These are phyloP conservation scores for Digitaria exilis DNA, from an alignment of 202 grass and related monocot genomes.

Conservation along the genomic window DNA sequence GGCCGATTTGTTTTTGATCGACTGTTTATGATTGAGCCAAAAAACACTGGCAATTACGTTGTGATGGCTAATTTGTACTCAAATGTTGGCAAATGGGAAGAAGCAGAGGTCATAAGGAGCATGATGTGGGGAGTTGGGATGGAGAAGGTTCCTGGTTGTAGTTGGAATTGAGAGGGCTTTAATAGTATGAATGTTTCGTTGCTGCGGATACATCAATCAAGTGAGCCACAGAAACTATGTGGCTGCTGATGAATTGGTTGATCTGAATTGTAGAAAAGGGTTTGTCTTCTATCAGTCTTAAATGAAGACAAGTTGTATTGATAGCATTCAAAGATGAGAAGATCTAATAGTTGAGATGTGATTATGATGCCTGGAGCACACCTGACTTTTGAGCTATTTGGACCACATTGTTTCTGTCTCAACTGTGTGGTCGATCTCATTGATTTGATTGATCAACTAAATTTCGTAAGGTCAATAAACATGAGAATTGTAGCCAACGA, in stretches of 20 bases:
- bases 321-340: conserved; percentile 23
- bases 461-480: neutral
- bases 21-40: conserved; percentile 60
- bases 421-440: conserved; percentile 11
- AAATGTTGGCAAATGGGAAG: conserved; percentile 69
- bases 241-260: conserved; percentile 36
- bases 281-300: conserved; percentile 31
- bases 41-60: conserved; percentile 70
- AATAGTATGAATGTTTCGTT: conserved; percentile 42
- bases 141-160: conserved; percentile 64
- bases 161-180: conserved; percentile 62
- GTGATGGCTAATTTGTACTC: conserved; percentile 80
- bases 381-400: conserved; percentile 25
- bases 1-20: conserved; percentile 50
- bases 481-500: conserved; percentile 21
- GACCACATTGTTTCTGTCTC: conserved; percentile 22
- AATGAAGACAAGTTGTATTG: conserved; percentile 40
- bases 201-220: conserved; percentile 30
- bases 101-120: conserved; percentile 63
- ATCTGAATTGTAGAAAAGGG: conserved; percentile 47
- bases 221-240: conserved; percentile 2
- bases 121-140: conserved; percentile 59
- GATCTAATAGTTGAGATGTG: conserved; percentile 47
- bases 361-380: conserved; percentile 35
- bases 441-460: conserved; percentile 55